These are phyloP conservation scores for Cylindrotheca fusiformis DNA, from an alignment of 108 stramenopile genomes.

Conservation along the genomic window DNA sequence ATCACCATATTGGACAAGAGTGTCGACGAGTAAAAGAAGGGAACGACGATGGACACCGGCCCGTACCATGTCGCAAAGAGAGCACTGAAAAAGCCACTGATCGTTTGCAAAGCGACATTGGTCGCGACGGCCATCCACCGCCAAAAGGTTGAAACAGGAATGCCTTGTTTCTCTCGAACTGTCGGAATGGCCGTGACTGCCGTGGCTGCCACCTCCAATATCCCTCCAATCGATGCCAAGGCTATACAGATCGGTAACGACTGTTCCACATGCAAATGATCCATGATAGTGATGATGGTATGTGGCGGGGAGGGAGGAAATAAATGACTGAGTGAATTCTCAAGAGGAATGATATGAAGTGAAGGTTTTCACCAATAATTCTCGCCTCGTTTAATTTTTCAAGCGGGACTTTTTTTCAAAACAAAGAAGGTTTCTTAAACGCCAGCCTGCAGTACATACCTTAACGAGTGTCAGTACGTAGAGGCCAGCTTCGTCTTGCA, in stretches of 20 bases:
- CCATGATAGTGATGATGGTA: no score
- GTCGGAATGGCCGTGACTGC: slow-evolving; percentile 32
- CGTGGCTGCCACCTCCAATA: slow-evolving; percentile 33
- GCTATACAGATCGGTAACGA: slow-evolving; percentile 24
- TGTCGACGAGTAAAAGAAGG: slow-evolving; percentile 22
- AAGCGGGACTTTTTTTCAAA: no score
- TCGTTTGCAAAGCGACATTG: slow-evolving; percentile 28
- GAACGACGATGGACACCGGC: slow-evolving; percentile 31
- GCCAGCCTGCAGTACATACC: no score
- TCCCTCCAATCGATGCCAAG: slow-evolving; percentile 30
- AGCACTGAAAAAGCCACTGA: slow-evolving; percentile 13
- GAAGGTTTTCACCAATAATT: no score
- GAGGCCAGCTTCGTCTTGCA: no score
- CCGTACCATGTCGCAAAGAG: slow-evolving; percentile 46
- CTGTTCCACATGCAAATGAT: slow-evolving; percentile 9
- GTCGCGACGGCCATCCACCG: slow-evolving; percentile 12
- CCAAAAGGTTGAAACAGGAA: not conserved
- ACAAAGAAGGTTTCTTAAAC: no score
- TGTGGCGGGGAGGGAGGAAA: no score
- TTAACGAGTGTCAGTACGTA: no score
- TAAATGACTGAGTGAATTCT: no score
- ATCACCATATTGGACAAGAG: slow-evolving; percentile 35
- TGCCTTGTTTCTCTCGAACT: slow-evolving; percentile 22
- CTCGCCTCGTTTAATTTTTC: no score
- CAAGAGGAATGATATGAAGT: no score